phyloP scores from a whole-genome alignment of 2,329 filamentous ascomycete genomes.

The Xylaria sp. region DNA sequence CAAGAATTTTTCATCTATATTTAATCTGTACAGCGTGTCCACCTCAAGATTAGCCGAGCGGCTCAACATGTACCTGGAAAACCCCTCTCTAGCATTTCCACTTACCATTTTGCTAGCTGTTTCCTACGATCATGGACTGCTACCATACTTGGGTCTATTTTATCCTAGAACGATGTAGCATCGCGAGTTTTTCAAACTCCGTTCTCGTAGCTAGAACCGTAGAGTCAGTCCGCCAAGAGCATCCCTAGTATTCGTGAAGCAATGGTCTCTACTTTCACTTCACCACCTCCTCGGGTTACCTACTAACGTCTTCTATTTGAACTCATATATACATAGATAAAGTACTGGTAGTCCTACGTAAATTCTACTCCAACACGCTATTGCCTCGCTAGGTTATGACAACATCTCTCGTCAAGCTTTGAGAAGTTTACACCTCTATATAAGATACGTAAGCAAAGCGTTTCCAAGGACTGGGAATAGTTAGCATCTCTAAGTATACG shows the following conservation, averaged over 20 bases:
- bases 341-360: not conserved
- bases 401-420: not conserved
- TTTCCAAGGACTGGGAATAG: not conserved
- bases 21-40: conserved; percentile 41
- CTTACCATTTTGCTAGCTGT: conserved; percentile 12
- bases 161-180: conserved; percentile 23
- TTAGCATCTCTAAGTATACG: not conserved
- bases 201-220: not conserved
- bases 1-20: conserved; percentile 37
- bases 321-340: conserved; percentile 7
- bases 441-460: conserved; percentile 9
- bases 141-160: conserved; percentile 14
- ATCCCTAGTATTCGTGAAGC: not conserved
- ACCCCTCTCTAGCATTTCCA: conserved; percentile 20
- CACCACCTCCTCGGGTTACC: not conserved
- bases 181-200: conserved; percentile 33
- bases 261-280: not conserved
- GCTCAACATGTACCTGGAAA: conserved; percentile 23
- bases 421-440: not conserved
- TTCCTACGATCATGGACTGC: not conserved
- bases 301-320: not conserved
- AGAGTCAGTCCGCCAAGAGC: not conserved
- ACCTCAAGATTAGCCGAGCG: conserved; percentile 45
- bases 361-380: not conserved
- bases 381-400: not conserved